These are phyloP conservation scores for Apiospora sp. DNA, from an alignment of 2,329 filamentous ascomycete genomes.

Conservation along the genomic window DNA sequence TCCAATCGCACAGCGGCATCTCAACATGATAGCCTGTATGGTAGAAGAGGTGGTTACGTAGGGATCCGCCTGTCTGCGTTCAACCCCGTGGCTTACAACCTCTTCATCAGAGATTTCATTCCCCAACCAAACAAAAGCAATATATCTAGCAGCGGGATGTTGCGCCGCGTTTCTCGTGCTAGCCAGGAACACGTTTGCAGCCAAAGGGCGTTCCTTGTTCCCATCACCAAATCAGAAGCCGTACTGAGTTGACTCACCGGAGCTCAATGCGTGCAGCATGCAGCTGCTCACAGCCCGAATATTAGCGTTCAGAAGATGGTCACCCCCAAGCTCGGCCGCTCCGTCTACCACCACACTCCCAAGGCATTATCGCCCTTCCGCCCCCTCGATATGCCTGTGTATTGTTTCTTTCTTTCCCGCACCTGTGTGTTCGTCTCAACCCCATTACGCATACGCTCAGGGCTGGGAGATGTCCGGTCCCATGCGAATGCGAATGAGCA, in stretches of 20 bases:
- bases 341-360: neutral
- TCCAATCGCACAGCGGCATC: neutral
- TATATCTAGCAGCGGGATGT: neutral
- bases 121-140: neutral
- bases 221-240: neutral
- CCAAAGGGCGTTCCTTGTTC: neutral
- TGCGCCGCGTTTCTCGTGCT: neutral
- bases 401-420: neutral
- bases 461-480: neutral
- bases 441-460: neutral
- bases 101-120: neutral
- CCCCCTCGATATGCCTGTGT: neutral
- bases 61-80: neutral
- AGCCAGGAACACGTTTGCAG: constrained; percentile 12
- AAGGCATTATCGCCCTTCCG: neutral
- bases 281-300: neutral
- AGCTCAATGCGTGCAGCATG: neutral
- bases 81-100: neutral
- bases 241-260: neutral
- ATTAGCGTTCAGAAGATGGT: neutral
- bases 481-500: neutral
- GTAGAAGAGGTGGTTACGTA: neutral
- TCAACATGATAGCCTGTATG: neutral
- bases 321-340: neutral
- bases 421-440: neutral